Percentiles rank a stretch among this genome's conserved stretches.
phyloP scores from a whole-genome alignment of 1,284 basidiomycete species.

The Tausonia pullulans region DNA sequence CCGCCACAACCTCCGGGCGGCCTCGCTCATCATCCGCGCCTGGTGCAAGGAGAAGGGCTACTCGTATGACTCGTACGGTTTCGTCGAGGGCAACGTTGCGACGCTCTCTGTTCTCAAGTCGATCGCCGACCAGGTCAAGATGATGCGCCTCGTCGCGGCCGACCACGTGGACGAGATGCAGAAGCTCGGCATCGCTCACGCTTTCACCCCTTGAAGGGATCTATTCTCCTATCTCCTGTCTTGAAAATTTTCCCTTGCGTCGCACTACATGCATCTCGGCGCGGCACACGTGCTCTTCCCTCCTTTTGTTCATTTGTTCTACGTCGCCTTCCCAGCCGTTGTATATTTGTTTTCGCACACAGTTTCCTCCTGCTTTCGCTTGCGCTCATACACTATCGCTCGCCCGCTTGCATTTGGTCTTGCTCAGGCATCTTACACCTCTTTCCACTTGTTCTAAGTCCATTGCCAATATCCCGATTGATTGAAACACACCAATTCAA shows the following conservation, averaged over 20 bases:
- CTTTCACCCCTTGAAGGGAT: not conserved
- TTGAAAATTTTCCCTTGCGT: not conserved
- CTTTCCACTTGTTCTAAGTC: too few species aligned
- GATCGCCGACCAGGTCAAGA: conserved; percentile 7
- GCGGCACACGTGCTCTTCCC: not conserved
- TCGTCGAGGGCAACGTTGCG: conserved; percentile 11
- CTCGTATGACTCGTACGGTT: not conserved
- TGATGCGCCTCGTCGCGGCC: conserved; percentile 6
- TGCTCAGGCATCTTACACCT: too few species aligned
- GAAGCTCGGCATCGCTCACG: not conserved
- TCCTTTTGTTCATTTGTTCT: not conserved
- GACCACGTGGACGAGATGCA: conserved; percentile 5
- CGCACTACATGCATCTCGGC: not conserved
- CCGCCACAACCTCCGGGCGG: conserved; percentile 9
- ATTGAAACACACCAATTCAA: too few species aligned
- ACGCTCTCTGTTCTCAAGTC: conserved; percentile 7
- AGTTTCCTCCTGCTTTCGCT: not conserved
- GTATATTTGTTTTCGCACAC: not conserved
- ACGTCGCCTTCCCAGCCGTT: not conserved
- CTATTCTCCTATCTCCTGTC: not conserved
- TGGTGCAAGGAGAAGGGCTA: conserved; percentile 3
- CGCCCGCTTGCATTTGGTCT: too few species aligned
- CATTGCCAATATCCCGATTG: too few species aligned
- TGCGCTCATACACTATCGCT: not conserved
- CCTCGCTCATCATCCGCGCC: conserved; percentile 3